Base-by-base conservation (phyloP, 1,139 yeast genomes). In the Kodamaea anthophila region DNA sequence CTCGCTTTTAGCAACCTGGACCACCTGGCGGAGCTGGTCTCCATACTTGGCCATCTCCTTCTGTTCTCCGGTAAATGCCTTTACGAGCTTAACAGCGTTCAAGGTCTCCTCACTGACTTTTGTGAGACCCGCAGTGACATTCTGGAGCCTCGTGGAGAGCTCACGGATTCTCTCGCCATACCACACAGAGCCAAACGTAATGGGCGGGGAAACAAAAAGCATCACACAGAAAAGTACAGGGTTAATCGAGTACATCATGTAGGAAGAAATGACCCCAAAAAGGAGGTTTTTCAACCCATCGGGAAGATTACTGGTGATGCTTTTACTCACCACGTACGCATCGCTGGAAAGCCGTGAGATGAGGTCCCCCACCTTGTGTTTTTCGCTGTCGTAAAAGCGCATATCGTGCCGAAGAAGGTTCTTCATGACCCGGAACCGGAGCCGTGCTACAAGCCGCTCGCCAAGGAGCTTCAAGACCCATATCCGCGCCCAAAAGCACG, bases 301-400 rank as follows among this genome's bases (percentile, higher is more conserved):
- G 8, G 65, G 77, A 39, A 61, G 56, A 43, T 55, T 65, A 31
- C 61, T 58, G 25, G 72, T 70, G 38, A 58, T 66, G 10, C 62
- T 70, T 43, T 62, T 55, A 22, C 62, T 68, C 23, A 58, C 77
- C 20, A 69, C 71, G 41, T 70, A 70, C 5, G 77, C 77, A 44
- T 71, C 77, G 39, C 73, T 67, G 10, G 74, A 67, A 27, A 72
- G 58, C 31, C 75, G 51, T 13, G 74, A 63, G 31, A 73, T 70
- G 39, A 72, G 61, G 37, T 70, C 72, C n/a, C 78, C 77, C 2
- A 71, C 73, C 39, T 70, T 67, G 44, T 72, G 67, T 39, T 69
- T 71, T 20, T 70, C 75, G 24, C 58, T 55, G 41, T 72, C 77
- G 37, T 63, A 72, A 38, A 69, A 72, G 3, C 63, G 58, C 6